Conservation (phyloP, 1,139 yeast genomes). For the Lizanozyma gosingica region DNA sequence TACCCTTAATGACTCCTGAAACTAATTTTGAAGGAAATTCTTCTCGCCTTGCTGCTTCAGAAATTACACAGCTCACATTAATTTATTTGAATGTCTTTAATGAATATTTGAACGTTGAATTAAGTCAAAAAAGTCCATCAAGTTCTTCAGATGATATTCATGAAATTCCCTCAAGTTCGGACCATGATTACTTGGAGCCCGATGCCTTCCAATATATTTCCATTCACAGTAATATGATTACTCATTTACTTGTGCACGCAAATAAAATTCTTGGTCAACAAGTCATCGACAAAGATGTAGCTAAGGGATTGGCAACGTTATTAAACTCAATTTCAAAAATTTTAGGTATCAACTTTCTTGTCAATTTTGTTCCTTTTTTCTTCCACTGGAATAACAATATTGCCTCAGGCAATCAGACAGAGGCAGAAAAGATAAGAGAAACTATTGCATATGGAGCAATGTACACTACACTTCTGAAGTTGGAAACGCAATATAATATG, state of each 20-base stretch:
- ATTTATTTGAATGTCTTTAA: slow-evolving; percentile 26
- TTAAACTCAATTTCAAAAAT: slow-evolving; percentile 17
- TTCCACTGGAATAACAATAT: slow-evolving; percentile 29
- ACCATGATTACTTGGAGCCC: slow-evolving; percentile 19
- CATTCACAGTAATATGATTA: slow-evolving; percentile 26
- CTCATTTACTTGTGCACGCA: slow-evolving; percentile 24
- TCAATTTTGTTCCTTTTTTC: slow-evolving; percentile 39
- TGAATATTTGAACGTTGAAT: slow-evolving; percentile 26
- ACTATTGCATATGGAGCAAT: slow-evolving; percentile 28
- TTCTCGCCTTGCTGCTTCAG: slow-evolving; percentile 13
- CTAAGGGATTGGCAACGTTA: slow-evolving; percentile 14
- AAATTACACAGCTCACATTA: slow-evolving; percentile 23
- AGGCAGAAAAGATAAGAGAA: slow-evolving; percentile 18
- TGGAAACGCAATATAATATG: slow-evolving; percentile 25
- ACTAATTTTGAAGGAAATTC: slow-evolving; percentile 12
- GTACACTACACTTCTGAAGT: slow-evolving; percentile 15
- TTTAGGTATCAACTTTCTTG: slow-evolving; percentile 39
- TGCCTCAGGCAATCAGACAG: slow-evolving; percentile 2
- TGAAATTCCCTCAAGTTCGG: neutral
- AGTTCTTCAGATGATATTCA: neutral
- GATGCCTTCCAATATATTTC: slow-evolving; percentile 31
- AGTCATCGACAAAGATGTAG: slow-evolving; percentile 13
- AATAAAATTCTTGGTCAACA: slow-evolving; percentile 21
- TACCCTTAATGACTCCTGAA: slow-evolving; percentile 25
- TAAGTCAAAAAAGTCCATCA: slow-evolving; percentile 7